Evolutionary conservation across 1,139 yeast genomes (phyloP).

Genomic region (Meyerozyma smithsonii): DNA sequence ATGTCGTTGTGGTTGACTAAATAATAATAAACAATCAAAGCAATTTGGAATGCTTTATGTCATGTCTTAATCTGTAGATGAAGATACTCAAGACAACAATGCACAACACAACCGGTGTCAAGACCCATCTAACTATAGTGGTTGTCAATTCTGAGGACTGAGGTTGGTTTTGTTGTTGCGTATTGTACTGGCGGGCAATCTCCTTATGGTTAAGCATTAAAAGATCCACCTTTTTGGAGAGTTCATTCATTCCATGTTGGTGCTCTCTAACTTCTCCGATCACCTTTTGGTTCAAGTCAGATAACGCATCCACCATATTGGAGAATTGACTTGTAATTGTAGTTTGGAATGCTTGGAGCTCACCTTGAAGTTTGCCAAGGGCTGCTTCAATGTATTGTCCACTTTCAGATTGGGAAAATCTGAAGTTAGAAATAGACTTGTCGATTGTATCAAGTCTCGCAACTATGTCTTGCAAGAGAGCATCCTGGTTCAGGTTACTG

Average conservation of each 20-base stretch:
- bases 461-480: not conserved
- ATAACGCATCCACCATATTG: conserved; percentile 30
- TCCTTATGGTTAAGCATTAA: conserved; percentile 42
- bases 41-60: conserved; percentile 52
- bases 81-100: conserved; percentile 34
- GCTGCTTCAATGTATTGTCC: not conserved
- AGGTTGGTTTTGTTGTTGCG: conserved; percentile 10
- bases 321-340: conserved; percentile 29
- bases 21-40: conserved; percentile 20
- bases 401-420: not conserved
- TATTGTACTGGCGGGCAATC: conserved; percentile 26
- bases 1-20: conserved; percentile 1
- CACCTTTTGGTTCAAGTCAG: conserved; percentile 33
- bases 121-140: conserved; percentile 33
- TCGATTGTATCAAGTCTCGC: not conserved
- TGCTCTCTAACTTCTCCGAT: conserved; percentile 45
- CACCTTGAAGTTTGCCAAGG: conserved; percentile 13
- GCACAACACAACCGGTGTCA: conserved; percentile 38
- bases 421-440: not conserved
- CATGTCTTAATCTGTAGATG: conserved; percentile 46
- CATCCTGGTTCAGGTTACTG: not conserved
- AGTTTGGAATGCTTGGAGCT: conserved; percentile 22
- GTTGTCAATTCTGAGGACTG: conserved; percentile 13
- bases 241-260: conserved; percentile 30
- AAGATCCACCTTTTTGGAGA: conserved; percentile 37